Evolutionary conservation across 768 basidiomycete species (phyloP).

Genomic region (Leccinum rimulosum): DNA sequence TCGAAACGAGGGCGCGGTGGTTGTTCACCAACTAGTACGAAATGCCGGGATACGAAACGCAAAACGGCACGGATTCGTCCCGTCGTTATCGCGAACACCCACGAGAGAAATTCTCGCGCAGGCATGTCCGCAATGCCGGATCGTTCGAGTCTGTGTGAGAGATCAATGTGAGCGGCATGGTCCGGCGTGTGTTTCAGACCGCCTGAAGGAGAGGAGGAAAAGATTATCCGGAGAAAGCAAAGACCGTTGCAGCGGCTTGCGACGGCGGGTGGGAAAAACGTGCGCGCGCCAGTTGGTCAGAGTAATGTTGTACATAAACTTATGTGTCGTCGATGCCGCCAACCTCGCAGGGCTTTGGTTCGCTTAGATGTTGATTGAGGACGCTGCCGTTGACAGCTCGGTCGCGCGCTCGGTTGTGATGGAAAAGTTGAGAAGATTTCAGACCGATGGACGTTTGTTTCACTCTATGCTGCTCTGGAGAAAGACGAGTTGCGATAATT

Average conservation of each 20-base stretch:
- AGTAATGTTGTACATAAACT: background rate
- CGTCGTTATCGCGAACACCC: conserved; percentile 12
- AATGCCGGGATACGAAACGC: background rate
- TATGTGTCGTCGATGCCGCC: background rate
- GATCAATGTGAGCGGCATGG: background rate
- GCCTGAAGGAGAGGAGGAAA: background rate
- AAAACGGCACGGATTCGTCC: background rate
- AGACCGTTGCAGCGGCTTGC: background rate
- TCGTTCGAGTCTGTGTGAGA: conserved; percentile 17
- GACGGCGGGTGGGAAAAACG: background rate
- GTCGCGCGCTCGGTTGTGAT: background rate
- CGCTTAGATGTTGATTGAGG: background rate
- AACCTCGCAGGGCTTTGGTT: background rate
- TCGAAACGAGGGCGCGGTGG: conserved; percentile 15
- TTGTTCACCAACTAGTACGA: background rate
- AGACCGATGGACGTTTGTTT: background rate
- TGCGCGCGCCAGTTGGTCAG: background rate
- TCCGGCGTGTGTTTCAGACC: background rate
- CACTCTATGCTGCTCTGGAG: background rate
- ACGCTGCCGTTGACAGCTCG: background rate
- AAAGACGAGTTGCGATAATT: background rate
- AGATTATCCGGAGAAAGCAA: background rate
- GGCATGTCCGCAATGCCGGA: background rate
- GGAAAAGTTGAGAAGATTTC: background rate
- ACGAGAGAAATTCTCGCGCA: background rate